Evolutionary conservation across 2,329 filamentous ascomycete genomes (phyloP), one percentile per base, ranked within the genome.

Genomic region (Pyrenochaeta sp.): DNA sequence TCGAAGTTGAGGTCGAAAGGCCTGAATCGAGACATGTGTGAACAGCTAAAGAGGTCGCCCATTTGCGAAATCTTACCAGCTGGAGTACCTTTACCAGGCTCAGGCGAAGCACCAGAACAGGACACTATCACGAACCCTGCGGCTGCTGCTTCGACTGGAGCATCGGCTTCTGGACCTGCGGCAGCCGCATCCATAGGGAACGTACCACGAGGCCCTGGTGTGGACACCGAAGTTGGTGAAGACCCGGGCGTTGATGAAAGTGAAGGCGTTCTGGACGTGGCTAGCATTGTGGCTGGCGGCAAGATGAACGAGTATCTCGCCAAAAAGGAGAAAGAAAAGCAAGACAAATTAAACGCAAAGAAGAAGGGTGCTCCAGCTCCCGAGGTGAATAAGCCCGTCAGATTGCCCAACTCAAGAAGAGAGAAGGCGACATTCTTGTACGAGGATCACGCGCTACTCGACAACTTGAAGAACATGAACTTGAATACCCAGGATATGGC

Each of bases 301-400:
- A 91, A 92, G 75, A 92, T 92, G 66, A 87, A 88, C 66, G 91
- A 95, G 69, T 94, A 93, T 68, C 80, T 95, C 5, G 91, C 91
- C 9, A 91, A 91, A 78, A 92, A 91, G 75, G 91, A 94, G 72
- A 90, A 88, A 73, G 90, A 93, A 72, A 93, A 91, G 82, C 83
- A 84, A 5, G 88, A 90, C 59, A 89, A 87, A 76, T 79, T 80
- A 1, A 78, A 85, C 57, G 81, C 84, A 24, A 87, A 85, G 65
- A 90, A 90, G 67, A 83, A 83, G 62, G 78, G 79, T 6, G 83
- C 81, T 24, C 88, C 89, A 67, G 84, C 84, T 36, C 84, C 86
- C 69, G 86, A 88, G 30, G 81, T 83, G 6, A 83, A 85, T 15
- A 90, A 85, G 74, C 82, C 85, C 4, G 73, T 80, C 5, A 84